Percentiles rank a stretch among this genome's conserved stretches.
These are phyloP conservation scores for Amylocarpus encephaloides DNA, from an alignment of 2,329 filamentous ascomycete genomes.

Conservation along the genomic window DNA sequence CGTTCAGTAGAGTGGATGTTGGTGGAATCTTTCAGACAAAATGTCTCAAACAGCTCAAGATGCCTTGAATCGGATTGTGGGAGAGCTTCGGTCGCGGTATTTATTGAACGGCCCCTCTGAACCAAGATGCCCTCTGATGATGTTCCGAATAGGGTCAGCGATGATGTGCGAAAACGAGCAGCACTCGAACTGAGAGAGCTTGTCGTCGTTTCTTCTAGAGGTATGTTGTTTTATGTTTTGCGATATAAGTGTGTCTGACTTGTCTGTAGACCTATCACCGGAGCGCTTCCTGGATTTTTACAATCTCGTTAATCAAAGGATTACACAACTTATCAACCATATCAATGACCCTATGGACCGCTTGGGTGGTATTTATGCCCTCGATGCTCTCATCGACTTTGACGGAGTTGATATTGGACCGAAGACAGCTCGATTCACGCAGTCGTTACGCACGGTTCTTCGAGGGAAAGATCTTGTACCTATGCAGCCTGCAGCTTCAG, in stretches of 20 bases:
- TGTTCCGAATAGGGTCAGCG: slow-evolving; percentile 20
- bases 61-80: slow-evolving; percentile 27
- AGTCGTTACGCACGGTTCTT: slow-evolving; percentile 80
- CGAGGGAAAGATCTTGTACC: slow-evolving; percentile 86
- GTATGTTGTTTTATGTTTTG: slow-evolving; percentile 15
- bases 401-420: slow-evolving; percentile 88
- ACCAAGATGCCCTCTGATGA: slow-evolving; percentile 8
- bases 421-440: slow-evolving; percentile 91
- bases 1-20: slow-evolving; percentile 19
- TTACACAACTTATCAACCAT: slow-evolving; percentile 71
- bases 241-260: neutral
- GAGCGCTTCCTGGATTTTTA: slow-evolving; percentile 73
- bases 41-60: slow-evolving; percentile 31
- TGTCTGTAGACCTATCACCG: slow-evolving; percentile 60
- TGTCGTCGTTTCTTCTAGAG: slow-evolving; percentile 31
- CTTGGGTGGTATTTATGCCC: slow-evolving; percentile 83
- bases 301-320: slow-evolving; percentile 57
- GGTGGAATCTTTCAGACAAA: slow-evolving; percentile 18
- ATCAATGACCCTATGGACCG: slow-evolving; percentile 82
- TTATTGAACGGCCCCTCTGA: slow-evolving; percentile 1
- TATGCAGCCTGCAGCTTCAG: slow-evolving; percentile 83
- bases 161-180: slow-evolving; percentile 31
- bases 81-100: slow-evolving; percentile 29
- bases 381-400: slow-evolving; percentile 92
- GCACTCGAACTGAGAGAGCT: slow-evolving; percentile 31